Evolutionary conservation across 2,329 filamentous ascomycete species (phyloP).

Genomic region (Fusarium abutilonis): DNA sequence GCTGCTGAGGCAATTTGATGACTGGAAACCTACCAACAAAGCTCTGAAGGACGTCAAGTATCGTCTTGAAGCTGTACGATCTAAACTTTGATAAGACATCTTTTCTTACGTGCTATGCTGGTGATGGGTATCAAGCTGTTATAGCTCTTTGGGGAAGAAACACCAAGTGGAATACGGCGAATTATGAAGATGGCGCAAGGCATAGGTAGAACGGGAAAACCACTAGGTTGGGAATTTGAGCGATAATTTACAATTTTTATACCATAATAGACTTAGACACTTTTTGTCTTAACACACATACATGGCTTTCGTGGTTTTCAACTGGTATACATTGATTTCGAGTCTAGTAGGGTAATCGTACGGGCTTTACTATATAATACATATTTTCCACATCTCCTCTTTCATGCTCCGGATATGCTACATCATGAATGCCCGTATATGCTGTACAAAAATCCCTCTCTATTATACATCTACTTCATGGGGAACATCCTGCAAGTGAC

Average conservation of each 20-base stretch:
- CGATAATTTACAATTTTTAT: constrained; percentile 9
- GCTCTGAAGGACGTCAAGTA: constrained; percentile 96
- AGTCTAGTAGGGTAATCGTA: constrained; percentile 36
- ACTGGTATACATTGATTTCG: constrained; percentile 25
- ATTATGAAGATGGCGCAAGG: constrained; percentile 13
- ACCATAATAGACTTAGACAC: constrained; percentile 12
- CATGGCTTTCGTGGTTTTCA: constrained; percentile 3
- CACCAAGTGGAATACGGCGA: background rate
- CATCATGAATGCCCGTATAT: constrained; percentile 30
- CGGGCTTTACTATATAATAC: constrained; percentile 33
- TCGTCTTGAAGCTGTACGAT: constrained; percentile 88
- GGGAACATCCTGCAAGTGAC: constrained; percentile 5
- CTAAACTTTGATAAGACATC: constrained; percentile 68
- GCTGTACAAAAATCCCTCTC: constrained; percentile 28
- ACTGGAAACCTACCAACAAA: constrained; percentile 91
- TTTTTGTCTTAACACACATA: background rate
- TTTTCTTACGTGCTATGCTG: background rate
- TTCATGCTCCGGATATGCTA: constrained; percentile 25
- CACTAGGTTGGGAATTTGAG: constrained; percentile 23
- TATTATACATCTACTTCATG: constrained; percentile 42
- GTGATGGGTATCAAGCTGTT: too few relatives aligned
- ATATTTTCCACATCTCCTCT: constrained; percentile 24
- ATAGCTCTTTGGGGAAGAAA: background rate
- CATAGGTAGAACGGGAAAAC: constrained; percentile 21
- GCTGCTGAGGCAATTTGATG: constrained; percentile 87